These are phyloP conservation scores for Ophidiomyces ophidiicola DNA, from an alignment of 2,329 filamentous ascomycete species.

Conservation along the genomic window DNA sequence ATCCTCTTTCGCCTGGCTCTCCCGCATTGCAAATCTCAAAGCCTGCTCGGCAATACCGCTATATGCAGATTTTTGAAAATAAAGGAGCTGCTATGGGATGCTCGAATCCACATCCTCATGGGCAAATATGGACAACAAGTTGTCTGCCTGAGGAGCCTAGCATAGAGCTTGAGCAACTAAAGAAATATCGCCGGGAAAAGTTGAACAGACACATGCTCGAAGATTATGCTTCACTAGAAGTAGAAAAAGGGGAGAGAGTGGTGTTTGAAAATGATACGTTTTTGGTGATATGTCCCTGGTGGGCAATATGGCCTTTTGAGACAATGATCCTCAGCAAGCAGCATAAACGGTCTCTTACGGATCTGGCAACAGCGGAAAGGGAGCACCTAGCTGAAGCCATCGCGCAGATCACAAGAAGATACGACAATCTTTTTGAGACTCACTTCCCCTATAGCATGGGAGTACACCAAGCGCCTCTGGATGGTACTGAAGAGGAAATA, in stretches of 20 bases:
- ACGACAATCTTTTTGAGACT: conserved; percentile 95
- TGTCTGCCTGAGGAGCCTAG: conserved; percentile 79
- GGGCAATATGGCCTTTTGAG: conserved; percentile 96
- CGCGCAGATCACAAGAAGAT: conserved; percentile 75
- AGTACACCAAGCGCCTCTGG: conserved; percentile 84
- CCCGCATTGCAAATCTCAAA: conserved; percentile 35
- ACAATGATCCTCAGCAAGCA: conserved; percentile 75
- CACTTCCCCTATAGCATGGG: conserved; percentile 96
- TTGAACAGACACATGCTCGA: conserved; percentile 62
- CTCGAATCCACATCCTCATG: conserved; percentile 95
- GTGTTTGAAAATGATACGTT: conserved; percentile 82
- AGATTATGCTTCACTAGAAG: conserved; percentile 77
- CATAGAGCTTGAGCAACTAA: conserved; percentile 64
- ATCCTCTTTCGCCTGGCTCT: conserved; percentile 37
- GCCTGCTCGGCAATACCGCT: conserved; percentile 68
- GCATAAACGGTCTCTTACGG: conserved; percentile 73
- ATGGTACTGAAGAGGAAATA: conserved; percentile 68
- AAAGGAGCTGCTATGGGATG: conserved; percentile 97
- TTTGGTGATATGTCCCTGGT: conserved; percentile 87
- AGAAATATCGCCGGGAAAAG: conserved; percentile 63
- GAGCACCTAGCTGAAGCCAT: conserved; percentile 68
- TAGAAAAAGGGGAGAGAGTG: conserved; percentile 67
- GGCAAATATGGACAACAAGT: conserved; percentile 91
- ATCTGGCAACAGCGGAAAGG: conserved; percentile 61
- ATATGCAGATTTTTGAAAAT: conserved; percentile 99